Conservation (phyloP, 257 asterid species). For the Cruciata laevipes region DNA sequence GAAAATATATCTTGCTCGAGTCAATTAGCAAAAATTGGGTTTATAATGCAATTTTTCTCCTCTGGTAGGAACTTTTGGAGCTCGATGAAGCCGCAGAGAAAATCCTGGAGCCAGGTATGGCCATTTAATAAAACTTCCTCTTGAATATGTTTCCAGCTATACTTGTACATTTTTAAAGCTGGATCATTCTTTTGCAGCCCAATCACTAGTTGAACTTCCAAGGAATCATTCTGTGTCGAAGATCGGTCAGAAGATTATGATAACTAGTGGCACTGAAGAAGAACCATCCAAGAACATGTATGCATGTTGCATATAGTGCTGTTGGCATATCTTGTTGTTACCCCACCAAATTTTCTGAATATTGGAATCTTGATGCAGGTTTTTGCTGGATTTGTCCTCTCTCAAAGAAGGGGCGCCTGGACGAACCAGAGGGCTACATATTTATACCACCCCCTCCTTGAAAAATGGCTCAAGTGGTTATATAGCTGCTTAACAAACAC, state of each 20-base stretch:
- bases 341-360: slow-evolving; percentile 16
- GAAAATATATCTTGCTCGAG: background rate
- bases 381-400: slow-evolving; percentile 51
- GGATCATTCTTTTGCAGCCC: slow-evolving; percentile 26
- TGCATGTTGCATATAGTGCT: slow-evolving; percentile 22
- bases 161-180: background rate
- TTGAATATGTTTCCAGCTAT: background rate
- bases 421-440: slow-evolving; percentile 64
- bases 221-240: slow-evolving; percentile 37
- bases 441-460: slow-evolving; percentile 25
- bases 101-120: slow-evolving; percentile 47
- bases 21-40: background rate
- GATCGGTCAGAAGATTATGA: slow-evolving; percentile 48
- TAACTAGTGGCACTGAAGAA: slow-evolving; percentile 28
- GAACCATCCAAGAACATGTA: slow-evolving; percentile 33
- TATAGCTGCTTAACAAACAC: slow-evolving; percentile 15
- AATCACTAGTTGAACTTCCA: slow-evolving; percentile 39
- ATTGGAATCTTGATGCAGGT: slow-evolving; percentile 31
- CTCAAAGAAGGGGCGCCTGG: slow-evolving; percentile 83
- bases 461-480: slow-evolving; percentile 23
- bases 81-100: slow-evolving; percentile 33
- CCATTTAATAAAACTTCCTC: background rate
- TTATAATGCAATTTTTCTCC: background rate
- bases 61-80: slow-evolving; percentile 52
- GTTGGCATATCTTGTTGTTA: background rate